Conservation (phyloP, 306 rosid genomes). For the Malus fusca region DNA sequence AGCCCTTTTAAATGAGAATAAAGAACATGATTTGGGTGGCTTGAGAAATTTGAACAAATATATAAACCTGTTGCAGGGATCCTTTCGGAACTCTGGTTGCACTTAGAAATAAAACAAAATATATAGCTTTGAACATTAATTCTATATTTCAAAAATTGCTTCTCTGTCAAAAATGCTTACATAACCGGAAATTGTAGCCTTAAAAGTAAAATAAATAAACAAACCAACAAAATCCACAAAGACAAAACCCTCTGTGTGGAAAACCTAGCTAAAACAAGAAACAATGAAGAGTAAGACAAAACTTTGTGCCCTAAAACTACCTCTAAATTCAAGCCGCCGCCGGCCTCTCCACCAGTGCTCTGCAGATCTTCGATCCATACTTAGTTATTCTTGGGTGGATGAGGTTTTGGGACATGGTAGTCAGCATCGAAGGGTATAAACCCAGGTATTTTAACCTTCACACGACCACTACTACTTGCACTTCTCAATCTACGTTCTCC, state of each 20-base stretch:
- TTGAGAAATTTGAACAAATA: too few relatives aligned
- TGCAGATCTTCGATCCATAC: neutral
- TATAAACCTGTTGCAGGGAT: too few relatives aligned
- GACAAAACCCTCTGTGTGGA: neutral
- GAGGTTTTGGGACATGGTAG: slow-evolving; percentile 53
- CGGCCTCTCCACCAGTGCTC: neutral
- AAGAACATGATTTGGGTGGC: too few relatives aligned
- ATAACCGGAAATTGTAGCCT: neutral
- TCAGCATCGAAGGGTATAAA: slow-evolving; percentile 46
- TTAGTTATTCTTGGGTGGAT: slow-evolving; percentile 61
- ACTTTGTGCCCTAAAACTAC: neutral
- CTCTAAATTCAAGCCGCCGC: neutral
- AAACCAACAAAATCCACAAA: neutral
- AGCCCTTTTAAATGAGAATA: too few relatives aligned
- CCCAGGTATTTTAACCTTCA: slow-evolving; percentile 19
- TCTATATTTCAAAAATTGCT: too few relatives aligned
- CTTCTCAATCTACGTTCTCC: slow-evolving; percentile 1
- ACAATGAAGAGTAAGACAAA: neutral
- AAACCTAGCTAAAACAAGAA: neutral
- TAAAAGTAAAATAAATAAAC: neutral
- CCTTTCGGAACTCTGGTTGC: too few relatives aligned
- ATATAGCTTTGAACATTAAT: too few relatives aligned
- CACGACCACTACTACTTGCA: neutral
- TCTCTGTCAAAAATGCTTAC: too few relatives aligned
- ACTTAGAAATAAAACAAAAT: too few relatives aligned